Evolutionary conservation across 495 filamentous ascomycete genomes (phyloP), one percentile per base, ranked within the genome.

Genomic region (Glarea lozoyensis): DNA sequence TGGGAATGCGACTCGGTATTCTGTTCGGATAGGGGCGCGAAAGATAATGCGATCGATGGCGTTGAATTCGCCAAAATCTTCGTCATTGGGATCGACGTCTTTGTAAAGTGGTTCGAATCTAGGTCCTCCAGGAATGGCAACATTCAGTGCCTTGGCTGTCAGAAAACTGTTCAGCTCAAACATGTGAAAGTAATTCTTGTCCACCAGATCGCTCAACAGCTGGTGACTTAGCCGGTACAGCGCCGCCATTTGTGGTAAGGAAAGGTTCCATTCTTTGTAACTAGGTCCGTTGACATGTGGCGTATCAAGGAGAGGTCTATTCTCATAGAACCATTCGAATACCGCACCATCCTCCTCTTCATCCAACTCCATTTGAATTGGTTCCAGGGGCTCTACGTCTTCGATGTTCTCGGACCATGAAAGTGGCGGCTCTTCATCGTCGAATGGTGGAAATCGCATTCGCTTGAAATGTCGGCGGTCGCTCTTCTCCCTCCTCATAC

Each of bases 41-140:
- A 99, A 99, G 53, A 99, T 99, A 62, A 99, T 99, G 46, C 93
- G 86, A 59, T 97, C 90, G 57, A 99, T 99, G 34, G 90, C 93
- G 55, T 99, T 99, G 76, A 99, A 99, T 62, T 99, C 93, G 58
- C 93, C 92, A 63, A 99, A 99, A 58, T 99, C 93, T 62, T 99
- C 93, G 55, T 97, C 89, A 55, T 99, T 97, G 22, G 93, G 93
- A 58, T 99, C 90, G 37, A 99, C 87, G 51, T 99, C 93, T 64
- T 99, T 99, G 70, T 97, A 99, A 10, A 99, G 64, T 12, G 93
- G 93, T 65, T 99, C 93, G 43, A 99, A 99, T 30, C 92, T 81
- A 49, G 93, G 93, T 25, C 93, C 93, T 59, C 93, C 93, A 11
- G 93, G 93, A 29, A 99, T 86, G 7, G 93, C 90, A 39, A 97